A percentile compares a stretch with the other conserved stretches of the same genome.
Evolutionary conservation across 1,284 basidiomycete genomes (phyloP).

Genomic region (Puccinia horiana): DNA sequence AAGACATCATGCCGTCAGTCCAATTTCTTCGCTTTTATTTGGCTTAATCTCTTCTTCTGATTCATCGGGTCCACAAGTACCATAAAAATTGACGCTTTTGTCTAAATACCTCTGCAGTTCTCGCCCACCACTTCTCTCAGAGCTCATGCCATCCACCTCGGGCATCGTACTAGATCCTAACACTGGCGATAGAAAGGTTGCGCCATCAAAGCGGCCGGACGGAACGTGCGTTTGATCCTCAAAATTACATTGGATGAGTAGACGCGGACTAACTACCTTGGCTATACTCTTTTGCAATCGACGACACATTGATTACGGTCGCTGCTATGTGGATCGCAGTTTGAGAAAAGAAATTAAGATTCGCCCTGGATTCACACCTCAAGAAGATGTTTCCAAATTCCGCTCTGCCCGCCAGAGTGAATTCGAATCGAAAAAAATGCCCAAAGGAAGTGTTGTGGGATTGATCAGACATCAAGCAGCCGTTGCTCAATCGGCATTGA

Average conservation of each 20-base stretch:
- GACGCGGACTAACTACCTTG: not conserved
- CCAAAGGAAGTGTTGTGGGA: conserved; percentile 73
- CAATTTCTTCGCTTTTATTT: too few species aligned
- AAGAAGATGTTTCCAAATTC: conserved; percentile 85
- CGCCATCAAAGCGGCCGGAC: conserved; percentile 77
- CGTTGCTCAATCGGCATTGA: conserved; percentile 46
- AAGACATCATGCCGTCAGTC: too few species aligned
- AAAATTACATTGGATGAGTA: conserved; percentile 36
- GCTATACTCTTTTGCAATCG: not conserved
- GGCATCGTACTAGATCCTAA: conserved; percentile 81
- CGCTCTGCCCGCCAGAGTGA: conserved; percentile 73
- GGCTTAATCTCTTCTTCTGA: too few species aligned
- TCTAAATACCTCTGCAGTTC: not conserved
- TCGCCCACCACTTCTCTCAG: conserved; percentile 38
- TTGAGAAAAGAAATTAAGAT: conserved; percentile 86
- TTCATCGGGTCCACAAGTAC: too few species aligned
- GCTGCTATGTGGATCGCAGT: conserved; percentile 61
- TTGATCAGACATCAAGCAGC: conserved; percentile 37
- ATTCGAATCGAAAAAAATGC: conserved; percentile 66
- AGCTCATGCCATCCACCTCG: conserved; percentile 61
- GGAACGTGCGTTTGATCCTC: conserved; percentile 71
- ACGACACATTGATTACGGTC: not conserved
- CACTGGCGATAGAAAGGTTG: conserved; percentile 82
- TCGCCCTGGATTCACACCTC: conserved; percentile 87
- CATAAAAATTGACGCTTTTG: too few species aligned